Base-by-base conservation (phyloP, 2,329 filamentous ascomycete species). In the Aspergillus unguis region DNA sequence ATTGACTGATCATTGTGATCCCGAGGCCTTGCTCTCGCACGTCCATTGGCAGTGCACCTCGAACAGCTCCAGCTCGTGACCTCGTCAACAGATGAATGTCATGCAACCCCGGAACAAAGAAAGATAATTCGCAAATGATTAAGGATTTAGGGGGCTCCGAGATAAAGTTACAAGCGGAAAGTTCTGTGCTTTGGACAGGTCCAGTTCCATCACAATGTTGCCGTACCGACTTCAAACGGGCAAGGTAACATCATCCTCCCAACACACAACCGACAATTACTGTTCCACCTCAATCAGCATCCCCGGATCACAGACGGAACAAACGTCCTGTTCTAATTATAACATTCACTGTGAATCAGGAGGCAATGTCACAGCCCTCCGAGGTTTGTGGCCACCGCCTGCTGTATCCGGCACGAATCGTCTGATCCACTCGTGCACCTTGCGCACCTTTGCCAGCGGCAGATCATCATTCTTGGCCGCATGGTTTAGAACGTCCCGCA, bases 381-480 rank as follows among this genome's bases (percentile, higher is more conserved):
- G 42, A 28, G 27, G 10, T 10, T 33, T 37, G 33, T 9, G 26
- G 7, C 48, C 59, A 66, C 62, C 66, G 59, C 63, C 62, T 66
- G 53, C 65, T 56, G 40, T n/a, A 61, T 66, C 63, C 60, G 65
- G 65, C 42, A 57, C 84, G 69, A 92, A 94, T 35, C 77, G 75
- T 52, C 85, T 69, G 6, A 90, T 82, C 91, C 91, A 96, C 58
- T 87, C 82, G 60, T 81, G 83, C 33, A 95, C 89, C 44, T 77
- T 78, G 57, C 75, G 78, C 26, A 87, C 80, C 70, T 88, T 92
- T 28, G 77, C 74, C 6, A 84, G 62, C 62, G 88, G 82, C 17
- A 77, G 78, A 67, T 74, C 61, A 59, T 65, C 58, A 8, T 62
- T 36, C 67, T 35, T 56, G 59, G 52, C 50, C 51, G 51, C 51